Percentiles rank a stretch among this genome's conserved stretches.
Evolutionary conservation across 495 filamentous ascomycete species (phyloP).

Genomic region (Hyaloscypha hepaticicola): DNA sequence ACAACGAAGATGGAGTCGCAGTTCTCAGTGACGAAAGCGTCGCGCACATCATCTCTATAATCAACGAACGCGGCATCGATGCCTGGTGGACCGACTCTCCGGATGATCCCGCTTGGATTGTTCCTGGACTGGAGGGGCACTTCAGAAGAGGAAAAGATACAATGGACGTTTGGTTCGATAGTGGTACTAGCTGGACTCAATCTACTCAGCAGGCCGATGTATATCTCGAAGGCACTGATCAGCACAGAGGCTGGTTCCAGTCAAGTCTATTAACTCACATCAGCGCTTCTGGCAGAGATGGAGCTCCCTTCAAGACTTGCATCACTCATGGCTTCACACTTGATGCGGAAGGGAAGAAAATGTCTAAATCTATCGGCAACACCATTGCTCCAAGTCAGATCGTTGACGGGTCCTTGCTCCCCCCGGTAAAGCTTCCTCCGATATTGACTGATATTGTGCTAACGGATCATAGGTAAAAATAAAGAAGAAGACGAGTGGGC

Average conservation of each 20-base stretch:
- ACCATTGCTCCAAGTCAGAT: conserved; percentile 77
- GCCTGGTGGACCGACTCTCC: conserved; percentile 88
- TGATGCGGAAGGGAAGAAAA: conserved; percentile 86
- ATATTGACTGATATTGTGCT: conserved; percentile 35
- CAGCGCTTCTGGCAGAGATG: conserved; percentile 38
- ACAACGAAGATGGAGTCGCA: conserved; percentile 67
- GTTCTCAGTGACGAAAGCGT: conserved; percentile 77
- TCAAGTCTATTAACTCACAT: conserved; percentile 92
- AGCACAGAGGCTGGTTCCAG: conserved; percentile 98
- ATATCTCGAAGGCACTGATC: conserved; percentile 91
- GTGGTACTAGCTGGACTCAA: conserved; percentile 89
- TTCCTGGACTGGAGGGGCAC: conserved; percentile 47
- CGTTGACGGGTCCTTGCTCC: conserved; percentile 72
- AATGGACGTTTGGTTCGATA: conserved; percentile 99
- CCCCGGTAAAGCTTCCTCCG: conserved; percentile 35
- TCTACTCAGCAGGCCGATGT: conserved; percentile 68
- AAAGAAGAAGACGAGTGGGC: conserved; percentile 37
- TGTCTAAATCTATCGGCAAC: conserved; percentile 98
- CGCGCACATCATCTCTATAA: conserved; percentile 77
- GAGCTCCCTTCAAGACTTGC: conserved; percentile 75
- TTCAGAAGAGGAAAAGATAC: conserved; percentile 87
- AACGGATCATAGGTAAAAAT: conserved; percentile 50
- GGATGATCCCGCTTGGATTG: conserved; percentile 73
- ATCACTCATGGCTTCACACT: conserved; percentile 96
- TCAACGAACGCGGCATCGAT: conserved; percentile 75